Conservation (phyloP, 163 green algal genomes). For the Scenedesmus sp. region DNA sequence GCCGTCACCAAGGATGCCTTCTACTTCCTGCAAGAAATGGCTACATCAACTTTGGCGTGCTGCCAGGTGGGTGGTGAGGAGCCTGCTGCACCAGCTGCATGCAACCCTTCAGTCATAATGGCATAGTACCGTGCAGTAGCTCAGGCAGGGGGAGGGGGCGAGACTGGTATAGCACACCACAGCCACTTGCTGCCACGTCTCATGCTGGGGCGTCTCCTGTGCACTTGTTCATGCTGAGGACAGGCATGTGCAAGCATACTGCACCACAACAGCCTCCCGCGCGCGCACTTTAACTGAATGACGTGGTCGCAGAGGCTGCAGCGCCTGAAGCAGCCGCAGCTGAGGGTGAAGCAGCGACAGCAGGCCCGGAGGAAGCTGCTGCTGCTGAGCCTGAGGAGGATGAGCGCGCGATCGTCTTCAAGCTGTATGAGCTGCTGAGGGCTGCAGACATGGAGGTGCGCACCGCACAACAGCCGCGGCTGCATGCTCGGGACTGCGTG, state of each 20-base stretch:
- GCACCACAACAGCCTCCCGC: background rate
- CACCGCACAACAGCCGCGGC: background rate
- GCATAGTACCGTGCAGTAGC: background rate
- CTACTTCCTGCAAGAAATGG: constrained; percentile 74
- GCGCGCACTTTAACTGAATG: too few relatives aligned
- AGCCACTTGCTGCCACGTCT: background rate
- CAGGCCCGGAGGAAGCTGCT: background rate
- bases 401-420: constrained; percentile 55
- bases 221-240: background rate
- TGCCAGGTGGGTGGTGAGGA: constrained; percentile 30
- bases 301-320: constrained; percentile 7
- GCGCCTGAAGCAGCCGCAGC: background rate
- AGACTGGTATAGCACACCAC: background rate
- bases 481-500: too few relatives aligned
- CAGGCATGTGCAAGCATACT: background rate
- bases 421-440: constrained; percentile 71
- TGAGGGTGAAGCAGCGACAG: background rate
- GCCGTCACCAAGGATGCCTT: constrained; percentile 60
- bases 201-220: too few relatives aligned
- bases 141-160: background rate
- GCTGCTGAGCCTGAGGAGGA: background rate
- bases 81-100: background rate
- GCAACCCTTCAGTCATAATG: background rate
- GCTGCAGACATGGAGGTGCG: constrained; percentile 68
- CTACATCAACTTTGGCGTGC: constrained; percentile 78